Evolutionary conservation across 2,329 filamentous ascomycete species (phyloP), one percentile per base, ranked within the genome.

Genomic region (Paraphaeosphaeria minitans): DNA sequence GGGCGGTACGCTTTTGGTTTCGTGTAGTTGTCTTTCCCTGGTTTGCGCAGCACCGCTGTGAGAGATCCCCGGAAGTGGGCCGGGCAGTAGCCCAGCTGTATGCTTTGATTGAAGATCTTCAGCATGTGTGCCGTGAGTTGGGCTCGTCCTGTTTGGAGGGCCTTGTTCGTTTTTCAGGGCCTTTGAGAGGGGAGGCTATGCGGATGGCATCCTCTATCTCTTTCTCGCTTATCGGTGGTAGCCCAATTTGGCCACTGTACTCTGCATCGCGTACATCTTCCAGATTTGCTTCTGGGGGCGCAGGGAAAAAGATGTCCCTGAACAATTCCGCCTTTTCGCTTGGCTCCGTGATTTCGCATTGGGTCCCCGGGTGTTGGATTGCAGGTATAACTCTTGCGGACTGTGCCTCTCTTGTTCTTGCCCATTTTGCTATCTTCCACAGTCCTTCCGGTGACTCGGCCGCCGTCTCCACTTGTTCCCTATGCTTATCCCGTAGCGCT

Each of bases 31-130:
- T 57, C 50, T 58, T 75, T 73, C 33, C 62, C 59, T 16, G 57
- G 66, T 52, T 74, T 74, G 19, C 64, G 61, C n/a, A 74, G 58
- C 3, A 67, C 67, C 5, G 65, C 62, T 9, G 66, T 75, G 3
- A 29, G 67, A 2, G 66, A 63, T 31, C 62, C 54, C 33, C 53
- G 47, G 55, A 69, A 71, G 49, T 56, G 58, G 43, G 49, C 42
- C 35, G 61, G 68, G 60, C 49, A 64, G 54, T 67, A 59, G 16
- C 56, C 49, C 43, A 66, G 48, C 1, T 52, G 27, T 29, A 71
- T 50, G 47, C 61, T 65, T n/a, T 53, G 55, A 47, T 69, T 62
- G 33, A 69, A 66, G 27, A 71, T 41, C 24, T 51, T 58, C 42
- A 33, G 37, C 14, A 62, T 37, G 35, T 57, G 55, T 14, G 43